Evolutionary conservation across 495 filamentous ascomycete genomes (phyloP).

Genomic region (Aspergillus coremiiformis): DNA sequence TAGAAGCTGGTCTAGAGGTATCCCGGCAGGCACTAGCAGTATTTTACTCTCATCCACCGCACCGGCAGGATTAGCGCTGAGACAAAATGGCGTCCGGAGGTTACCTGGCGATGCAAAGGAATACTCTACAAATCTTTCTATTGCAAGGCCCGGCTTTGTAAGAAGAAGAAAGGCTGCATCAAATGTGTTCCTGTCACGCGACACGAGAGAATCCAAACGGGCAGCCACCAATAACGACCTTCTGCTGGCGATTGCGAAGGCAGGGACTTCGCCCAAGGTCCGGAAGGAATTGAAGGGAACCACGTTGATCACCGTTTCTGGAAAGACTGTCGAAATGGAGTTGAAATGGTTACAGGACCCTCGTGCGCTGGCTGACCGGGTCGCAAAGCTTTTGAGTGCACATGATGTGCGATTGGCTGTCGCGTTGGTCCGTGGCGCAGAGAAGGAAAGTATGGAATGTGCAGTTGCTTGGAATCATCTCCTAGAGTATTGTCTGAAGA

Average conservation of each 20-base stretch:
- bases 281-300: neutral
- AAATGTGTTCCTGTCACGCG: too few species aligned
- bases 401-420: constrained; percentile 56
- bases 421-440: constrained; percentile 54
- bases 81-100: neutral
- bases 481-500: constrained; percentile 60
- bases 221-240: neutral
- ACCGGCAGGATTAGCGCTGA: neutral
- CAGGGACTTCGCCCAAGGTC: neutral
- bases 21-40: neutral
- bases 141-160: too few species aligned
- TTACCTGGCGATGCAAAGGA: neutral
- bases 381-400: constrained; percentile 45
- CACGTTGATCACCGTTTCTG: neutral
- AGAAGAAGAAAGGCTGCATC: too few species aligned
- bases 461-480: constrained; percentile 82
- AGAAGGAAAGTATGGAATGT: constrained; percentile 50
- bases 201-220: too few species aligned
- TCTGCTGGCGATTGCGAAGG: constrained; percentile 7
- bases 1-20: constrained; percentile 5
- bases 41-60: neutral
- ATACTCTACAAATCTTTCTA: neutral
- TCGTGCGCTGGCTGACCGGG: constrained; percentile 53
- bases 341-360: constrained; percentile 61
- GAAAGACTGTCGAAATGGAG: constrained; percentile 39